phyloP scores from a whole-genome alignment of 352 stramenopile species.

The Phytophthora citricola region DNA sequence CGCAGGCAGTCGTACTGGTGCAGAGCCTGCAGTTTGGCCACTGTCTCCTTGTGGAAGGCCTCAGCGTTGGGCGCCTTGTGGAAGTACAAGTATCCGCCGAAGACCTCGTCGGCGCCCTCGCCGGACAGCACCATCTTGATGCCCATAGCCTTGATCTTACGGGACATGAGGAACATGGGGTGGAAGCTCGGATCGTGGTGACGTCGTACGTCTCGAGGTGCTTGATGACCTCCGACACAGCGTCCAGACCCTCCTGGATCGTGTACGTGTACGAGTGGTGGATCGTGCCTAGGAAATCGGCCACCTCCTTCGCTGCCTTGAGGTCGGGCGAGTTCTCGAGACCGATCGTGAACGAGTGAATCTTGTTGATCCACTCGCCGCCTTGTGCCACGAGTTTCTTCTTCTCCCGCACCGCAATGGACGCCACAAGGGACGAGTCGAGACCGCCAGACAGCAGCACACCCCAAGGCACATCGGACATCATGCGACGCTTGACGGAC shows the following conservation, averaged over 20 bases:
- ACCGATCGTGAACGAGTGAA: constrained; percentile 99
- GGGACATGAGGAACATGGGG: constrained; percentile 99
- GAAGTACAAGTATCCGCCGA: constrained; percentile 99
- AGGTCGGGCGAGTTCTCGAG: constrained; percentile 97
- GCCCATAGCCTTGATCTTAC: constrained; percentile 99
- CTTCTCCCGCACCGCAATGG: constrained; percentile 95
- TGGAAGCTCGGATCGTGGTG: constrained; percentile 98
- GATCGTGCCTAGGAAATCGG: constrained; percentile 97
- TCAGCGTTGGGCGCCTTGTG: constrained; percentile 97
- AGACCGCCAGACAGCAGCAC: constrained; percentile 98
- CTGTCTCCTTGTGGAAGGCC: constrained; percentile 92
- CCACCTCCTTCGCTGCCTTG: constrained; percentile 96
- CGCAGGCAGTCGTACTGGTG: constrained; percentile 99
- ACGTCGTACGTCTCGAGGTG: constrained; percentile 98
- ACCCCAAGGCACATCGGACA: constrained; percentile 99
- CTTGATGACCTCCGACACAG: constrained; percentile 97
- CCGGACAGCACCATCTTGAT: constrained; percentile 99
- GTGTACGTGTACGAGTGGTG: constrained; percentile 99
- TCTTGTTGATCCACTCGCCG: constrained; percentile 89
- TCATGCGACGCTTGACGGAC: constrained; percentile 97
- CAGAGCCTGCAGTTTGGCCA: constrained; percentile 96
- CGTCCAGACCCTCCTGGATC: constrained; percentile 98
- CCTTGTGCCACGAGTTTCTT: constrained; percentile 83
- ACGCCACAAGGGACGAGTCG: constrained; percentile 98
- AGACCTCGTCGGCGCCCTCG: constrained; percentile 98